A percentile compares a stretch with the other conserved stretches of the same genome.
phyloP scores from a whole-genome alignment of 305 asterid species.

The Solanum hybrid region DNA sequence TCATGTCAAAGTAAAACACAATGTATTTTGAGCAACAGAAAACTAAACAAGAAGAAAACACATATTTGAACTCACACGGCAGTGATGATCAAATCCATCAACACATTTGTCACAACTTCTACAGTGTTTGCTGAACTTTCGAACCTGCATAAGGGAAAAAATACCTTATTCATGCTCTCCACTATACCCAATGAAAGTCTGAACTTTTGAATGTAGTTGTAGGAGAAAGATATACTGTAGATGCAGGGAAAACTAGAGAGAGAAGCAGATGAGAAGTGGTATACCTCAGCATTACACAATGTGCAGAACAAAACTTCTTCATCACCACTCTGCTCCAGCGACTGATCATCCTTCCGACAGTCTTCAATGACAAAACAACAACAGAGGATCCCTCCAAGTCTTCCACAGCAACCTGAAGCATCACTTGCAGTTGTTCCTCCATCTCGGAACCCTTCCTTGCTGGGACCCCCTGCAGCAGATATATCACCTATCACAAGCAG shows the following conservation, averaged over 20 bases:
- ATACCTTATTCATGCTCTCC: background rate
- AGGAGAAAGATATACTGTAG: background rate
- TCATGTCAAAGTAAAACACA: background rate
- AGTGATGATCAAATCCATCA: constrained; percentile 98
- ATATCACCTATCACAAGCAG: constrained; percentile 35
- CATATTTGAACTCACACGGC: constrained; percentile 66
- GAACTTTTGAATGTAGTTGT: background rate
- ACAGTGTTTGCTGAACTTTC: constrained; percentile 90
- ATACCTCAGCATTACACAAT: constrained; percentile 96
- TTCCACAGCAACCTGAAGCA: constrained; percentile 46
- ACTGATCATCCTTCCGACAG: constrained; percentile 56
- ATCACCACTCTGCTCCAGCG: constrained; percentile 46
- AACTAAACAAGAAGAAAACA: background rate
- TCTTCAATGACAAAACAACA: constrained; percentile 59
- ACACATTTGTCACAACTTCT: constrained; percentile 98
- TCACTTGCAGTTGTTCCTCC: constrained; percentile 38
- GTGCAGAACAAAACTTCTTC: constrained; percentile 96
- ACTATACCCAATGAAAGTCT: background rate
- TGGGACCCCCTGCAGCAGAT: constrained; percentile 50
- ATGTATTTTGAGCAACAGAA: background rate
- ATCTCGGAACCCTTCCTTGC: constrained; percentile 38
- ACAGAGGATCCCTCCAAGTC: constrained; percentile 60
- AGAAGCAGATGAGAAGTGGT: background rate
- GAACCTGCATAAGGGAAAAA: constrained; percentile 47
- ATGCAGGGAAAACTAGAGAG: background rate